Conservation (phyloP, 1,284 basidiomycete genomes). For the Heterobasidion parviporum region DNA sequence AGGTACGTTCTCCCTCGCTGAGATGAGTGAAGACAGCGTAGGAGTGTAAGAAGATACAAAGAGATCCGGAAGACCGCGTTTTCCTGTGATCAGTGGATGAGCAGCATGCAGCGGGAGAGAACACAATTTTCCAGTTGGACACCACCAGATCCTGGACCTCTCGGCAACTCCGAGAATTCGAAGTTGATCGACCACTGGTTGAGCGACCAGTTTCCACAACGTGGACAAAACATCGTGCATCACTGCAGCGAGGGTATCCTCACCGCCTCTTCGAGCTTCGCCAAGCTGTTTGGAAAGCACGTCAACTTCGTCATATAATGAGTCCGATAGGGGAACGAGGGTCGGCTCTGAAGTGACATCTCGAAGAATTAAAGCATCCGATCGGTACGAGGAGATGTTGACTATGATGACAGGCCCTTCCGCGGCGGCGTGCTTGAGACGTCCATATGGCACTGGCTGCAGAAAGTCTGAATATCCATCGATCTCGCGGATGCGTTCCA, state of each 20-base stretch:
- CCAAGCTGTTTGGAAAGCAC: background rate
- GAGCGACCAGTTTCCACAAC: slow-evolving; percentile 25
- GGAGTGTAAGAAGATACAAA: slow-evolving; percentile 32
- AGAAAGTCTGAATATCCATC: slow-evolving; percentile 19
- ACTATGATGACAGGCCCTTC: slow-evolving; percentile 30
- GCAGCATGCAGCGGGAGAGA: slow-evolving; percentile 34
- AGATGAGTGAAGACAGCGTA: slow-evolving; percentile 24
- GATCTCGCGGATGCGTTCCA: slow-evolving; percentile 18
- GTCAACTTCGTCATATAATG: background rate
- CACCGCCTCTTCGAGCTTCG: no score
- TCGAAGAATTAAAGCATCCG: slow-evolving; percentile 20
- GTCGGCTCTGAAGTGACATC: background rate
- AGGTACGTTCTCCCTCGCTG: slow-evolving; percentile 3
- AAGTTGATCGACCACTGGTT: slow-evolving; percentile 20
- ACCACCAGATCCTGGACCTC: slow-evolving; percentile 35
- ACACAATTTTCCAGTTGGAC: slow-evolving; percentile 26
- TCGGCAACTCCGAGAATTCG: slow-evolving; percentile 4
- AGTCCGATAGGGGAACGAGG: background rate
- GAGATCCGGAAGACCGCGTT: slow-evolving; percentile 16
- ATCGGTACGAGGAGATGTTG: slow-evolving; percentile 18
- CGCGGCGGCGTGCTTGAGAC: slow-evolving; percentile 18
- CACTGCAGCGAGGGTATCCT: background rate
- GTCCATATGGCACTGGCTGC: slow-evolving; percentile 13
- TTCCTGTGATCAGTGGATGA: slow-evolving; percentile 13
- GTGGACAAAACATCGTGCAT: slow-evolving; percentile 15